These are phyloP conservation scores for Clitoria ternatea DNA, from an alignment of 306 rosid genomes.

Conservation along the genomic window DNA sequence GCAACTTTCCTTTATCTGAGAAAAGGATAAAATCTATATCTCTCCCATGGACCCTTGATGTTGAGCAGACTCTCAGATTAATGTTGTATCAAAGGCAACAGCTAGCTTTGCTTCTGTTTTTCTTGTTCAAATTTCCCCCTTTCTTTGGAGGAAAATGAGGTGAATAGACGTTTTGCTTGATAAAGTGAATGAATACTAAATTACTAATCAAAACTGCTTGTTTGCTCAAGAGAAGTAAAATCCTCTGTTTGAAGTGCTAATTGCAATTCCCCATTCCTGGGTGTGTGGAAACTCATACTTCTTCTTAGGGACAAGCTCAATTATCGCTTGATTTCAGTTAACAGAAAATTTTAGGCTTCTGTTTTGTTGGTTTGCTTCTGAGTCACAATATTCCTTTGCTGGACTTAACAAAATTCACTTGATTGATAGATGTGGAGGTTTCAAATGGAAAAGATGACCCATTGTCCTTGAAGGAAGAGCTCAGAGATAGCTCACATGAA, in stretches of 20 bases:
- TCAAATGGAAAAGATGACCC: conserved; percentile 40
- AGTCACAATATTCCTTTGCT: conserved; percentile 14
- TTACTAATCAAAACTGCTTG: not conserved
- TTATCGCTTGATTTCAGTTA: not conserved
- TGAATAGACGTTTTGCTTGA: not conserved
- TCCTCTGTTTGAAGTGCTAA: not conserved
- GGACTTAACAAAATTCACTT: conserved; percentile 33
- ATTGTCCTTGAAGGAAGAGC: conserved; percentile 28
- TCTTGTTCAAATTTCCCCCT: not conserved
- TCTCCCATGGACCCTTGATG: not conserved
- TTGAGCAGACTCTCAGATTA: not conserved
- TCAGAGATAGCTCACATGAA: conserved; percentile 30
- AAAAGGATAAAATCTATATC: not conserved
- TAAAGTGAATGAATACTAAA: not conserved
- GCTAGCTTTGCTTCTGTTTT: not conserved
- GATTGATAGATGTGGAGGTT: conserved; percentile 34
- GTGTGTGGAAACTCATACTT: not conserved
- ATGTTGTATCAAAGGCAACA: not conserved
- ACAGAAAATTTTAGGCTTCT: not conserved
- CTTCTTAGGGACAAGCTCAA: conserved; percentile 1
- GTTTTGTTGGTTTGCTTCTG: conserved; percentile 18
- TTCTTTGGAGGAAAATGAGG: not conserved
- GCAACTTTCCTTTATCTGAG: not conserved
- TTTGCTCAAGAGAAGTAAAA: not conserved
- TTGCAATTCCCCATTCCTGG: conserved; percentile 1